These are phyloP conservation scores for Cadophora sp. DNA, from an alignment of 2,329 filamentous ascomycete genomes.

Conservation along the genomic window DNA sequence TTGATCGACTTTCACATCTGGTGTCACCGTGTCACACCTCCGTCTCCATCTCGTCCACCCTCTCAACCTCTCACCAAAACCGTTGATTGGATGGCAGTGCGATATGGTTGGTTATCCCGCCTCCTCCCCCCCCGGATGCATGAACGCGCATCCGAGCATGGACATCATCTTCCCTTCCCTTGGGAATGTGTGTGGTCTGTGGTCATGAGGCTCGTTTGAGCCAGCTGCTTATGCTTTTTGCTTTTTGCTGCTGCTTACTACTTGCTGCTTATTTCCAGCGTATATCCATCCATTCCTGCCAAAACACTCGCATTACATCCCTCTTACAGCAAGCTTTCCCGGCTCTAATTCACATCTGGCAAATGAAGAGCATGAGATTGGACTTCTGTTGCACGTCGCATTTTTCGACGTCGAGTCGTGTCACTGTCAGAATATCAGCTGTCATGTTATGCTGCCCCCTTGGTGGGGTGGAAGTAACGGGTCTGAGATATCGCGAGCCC, in stretches of 20 bases:
- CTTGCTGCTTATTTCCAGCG: background rate
- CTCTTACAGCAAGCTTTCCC: constrained; percentile 3
- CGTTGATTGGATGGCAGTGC: background rate
- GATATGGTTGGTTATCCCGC: too few relatives aligned
- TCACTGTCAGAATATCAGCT: constrained; percentile 1
- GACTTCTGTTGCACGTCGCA: constrained; percentile 5
- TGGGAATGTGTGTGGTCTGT: background rate
- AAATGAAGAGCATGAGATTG: constrained; percentile 1
- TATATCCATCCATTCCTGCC: background rate
- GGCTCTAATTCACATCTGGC: background rate
- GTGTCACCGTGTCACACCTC: constrained; percentile 13
- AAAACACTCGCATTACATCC: background rate
- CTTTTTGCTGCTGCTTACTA: too few relatives aligned
- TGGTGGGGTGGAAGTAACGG: background rate
- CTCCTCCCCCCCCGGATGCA: background rate
- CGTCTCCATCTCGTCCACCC: background rate
- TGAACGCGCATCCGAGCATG: background rate
- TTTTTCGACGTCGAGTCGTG: constrained; percentile 2
- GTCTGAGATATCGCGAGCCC: background rate
- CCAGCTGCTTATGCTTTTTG: too few relatives aligned
- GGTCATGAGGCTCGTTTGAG: constrained; percentile 6
- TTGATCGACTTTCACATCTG: constrained; percentile 1
- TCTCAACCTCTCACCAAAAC: too few relatives aligned
- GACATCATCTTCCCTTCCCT: background rate
- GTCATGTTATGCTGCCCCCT: constrained; percentile 6